Conservation (phyloP, 2,329 filamentous ascomycete genomes). For the Macroventuria anomochaeta region DNA sequence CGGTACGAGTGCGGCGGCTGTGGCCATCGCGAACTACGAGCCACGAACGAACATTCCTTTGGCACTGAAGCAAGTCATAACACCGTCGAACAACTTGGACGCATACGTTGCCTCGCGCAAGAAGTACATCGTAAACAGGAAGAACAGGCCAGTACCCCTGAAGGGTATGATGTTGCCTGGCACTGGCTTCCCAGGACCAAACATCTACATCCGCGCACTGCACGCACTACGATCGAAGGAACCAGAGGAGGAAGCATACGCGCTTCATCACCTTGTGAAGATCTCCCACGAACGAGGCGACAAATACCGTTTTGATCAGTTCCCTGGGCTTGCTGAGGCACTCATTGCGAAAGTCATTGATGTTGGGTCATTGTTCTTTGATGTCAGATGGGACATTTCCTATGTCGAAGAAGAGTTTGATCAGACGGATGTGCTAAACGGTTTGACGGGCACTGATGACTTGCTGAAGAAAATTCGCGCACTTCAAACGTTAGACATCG, state of each 20-base stretch:
- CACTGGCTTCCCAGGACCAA: constrained; percentile 75
- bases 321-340: constrained; percentile 85
- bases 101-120: constrained; percentile 68
- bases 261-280: constrained; percentile 89
- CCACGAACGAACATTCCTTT: constrained; percentile 68
- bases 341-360: constrained; percentile 84
- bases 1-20: constrained; percentile 53
- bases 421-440: constrained; percentile 64
- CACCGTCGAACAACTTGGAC: constrained; percentile 74
- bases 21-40: constrained; percentile 72
- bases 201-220: constrained; percentile 89
- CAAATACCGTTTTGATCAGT: constrained; percentile 94
- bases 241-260: constrained; percentile 85
- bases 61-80: constrained; percentile 74
- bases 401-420: constrained; percentile 64
- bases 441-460: constrained; percentile 70
- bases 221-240: constrained; percentile 82
- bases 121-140: constrained; percentile 56
- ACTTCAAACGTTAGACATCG: constrained; percentile 64
- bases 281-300: constrained; percentile 94
- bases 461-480: constrained; percentile 74
- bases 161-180: constrained; percentile 67
- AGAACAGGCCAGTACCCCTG: constrained; percentile 48
- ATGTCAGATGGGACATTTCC: constrained; percentile 79
- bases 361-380: constrained; percentile 78